Evolutionary conservation across 208 protist genomes (phyloP).

Genomic region (Leishmania aethiopica): DNA sequence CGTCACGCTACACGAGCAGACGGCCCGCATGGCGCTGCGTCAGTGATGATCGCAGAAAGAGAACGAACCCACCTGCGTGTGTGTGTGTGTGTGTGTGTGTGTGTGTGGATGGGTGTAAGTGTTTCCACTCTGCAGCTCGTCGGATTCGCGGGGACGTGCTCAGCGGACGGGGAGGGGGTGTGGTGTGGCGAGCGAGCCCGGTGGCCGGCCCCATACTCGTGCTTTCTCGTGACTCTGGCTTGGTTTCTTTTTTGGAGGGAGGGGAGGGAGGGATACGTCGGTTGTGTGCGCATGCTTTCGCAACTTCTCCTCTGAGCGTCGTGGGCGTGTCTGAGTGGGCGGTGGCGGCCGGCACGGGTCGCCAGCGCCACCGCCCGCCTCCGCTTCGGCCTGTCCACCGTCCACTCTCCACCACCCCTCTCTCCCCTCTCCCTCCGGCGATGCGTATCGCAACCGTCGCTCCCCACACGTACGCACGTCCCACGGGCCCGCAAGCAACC

Average conservation of each 20-base stretch:
- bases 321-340: neutral
- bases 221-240: too few relatives aligned
- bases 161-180: too few relatives aligned
- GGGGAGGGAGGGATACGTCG: too few relatives aligned
- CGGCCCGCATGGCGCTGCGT: conserved; percentile 26
- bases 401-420: neutral
- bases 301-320: neutral
- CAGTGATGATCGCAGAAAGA: neutral
- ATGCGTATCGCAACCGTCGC: neutral
- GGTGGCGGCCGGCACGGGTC: neutral
- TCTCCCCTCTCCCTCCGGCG: neutral
- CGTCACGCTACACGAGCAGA: conserved; percentile 19
- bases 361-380: neutral
- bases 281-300: too few relatives aligned
- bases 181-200: too few relatives aligned
- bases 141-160: too few relatives aligned
- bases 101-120: neutral
- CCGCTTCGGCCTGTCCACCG: neutral
- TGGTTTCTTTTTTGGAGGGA: too few relatives aligned
- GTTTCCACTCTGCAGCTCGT: too few relatives aligned
- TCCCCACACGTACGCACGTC: neutral
- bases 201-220: too few relatives aligned
- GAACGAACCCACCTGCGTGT: neutral
- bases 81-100: neutral
- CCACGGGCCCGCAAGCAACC: neutral